Evolutionary conservation across 2,329 filamentous ascomycete genomes (phyloP), one percentile per base, ranked within the genome.

Genomic region (Chlorencoelia australis): DNA sequence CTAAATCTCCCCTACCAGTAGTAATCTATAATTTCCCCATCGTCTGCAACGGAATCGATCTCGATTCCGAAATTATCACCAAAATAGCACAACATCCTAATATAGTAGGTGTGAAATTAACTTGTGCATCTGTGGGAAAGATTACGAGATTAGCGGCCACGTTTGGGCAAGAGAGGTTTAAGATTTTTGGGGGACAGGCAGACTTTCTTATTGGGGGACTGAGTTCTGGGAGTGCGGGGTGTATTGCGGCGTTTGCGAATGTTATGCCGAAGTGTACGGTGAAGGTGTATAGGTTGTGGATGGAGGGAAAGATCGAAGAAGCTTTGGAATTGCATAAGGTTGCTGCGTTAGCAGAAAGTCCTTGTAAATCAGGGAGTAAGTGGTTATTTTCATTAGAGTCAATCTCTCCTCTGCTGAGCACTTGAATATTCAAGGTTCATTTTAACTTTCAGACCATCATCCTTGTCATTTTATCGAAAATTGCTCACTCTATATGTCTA

Each of bases 131-230:
- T 13, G 68, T 73, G 10, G 70, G 64, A 9, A 74, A 73, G 52
- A 69, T 71, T 39, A 68, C 67, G 13, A 59, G 69, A 3, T 51
- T 73, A 0, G 55, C 66, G 0, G 66, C 63, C 6, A 54, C 57
- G 2, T 65, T 73, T 30, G 42, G 59, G 0, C 51, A 58, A 1
- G 55, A 62, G 0, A 55, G 62, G 5, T 78, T 78, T 47, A 65
- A 70, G 0, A 65, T 68, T 0, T 77, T 68, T 52, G 73, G 71
- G 2, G 73, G 73, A 0, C 73, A 77, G 50, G 65, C 65, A 0
- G 72, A 76, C 47, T 76, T 75, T 54, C 49, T 76, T 26, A 60
- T 76, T 18, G 69, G 66, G 2, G 71, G 69, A 0, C 46, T 77
- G 10, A 63, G 64, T 2, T 63, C 65, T 3, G 72, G 73, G 1